These are phyloP conservation scores for Coemansia sp. DNA, from an alignment of 192 early-diverging fungal genomes.

Conservation along the genomic window DNA sequence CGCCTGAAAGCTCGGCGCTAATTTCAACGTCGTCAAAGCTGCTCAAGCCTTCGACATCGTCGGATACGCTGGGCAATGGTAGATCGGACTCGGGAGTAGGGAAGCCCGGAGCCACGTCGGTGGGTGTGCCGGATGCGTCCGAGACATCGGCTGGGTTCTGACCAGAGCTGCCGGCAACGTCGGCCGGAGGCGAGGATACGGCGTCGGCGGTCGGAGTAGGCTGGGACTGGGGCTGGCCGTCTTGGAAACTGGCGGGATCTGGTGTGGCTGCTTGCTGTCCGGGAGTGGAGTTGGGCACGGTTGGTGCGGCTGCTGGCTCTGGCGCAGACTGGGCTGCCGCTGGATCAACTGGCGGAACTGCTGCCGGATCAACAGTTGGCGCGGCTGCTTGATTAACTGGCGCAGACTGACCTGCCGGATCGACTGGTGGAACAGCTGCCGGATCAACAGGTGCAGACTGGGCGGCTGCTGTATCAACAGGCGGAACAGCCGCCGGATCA, in stretches of 20 bases:
- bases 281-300: conserved; percentile 10
- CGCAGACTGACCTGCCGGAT: neutral
- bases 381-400: neutral
- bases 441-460: neutral
- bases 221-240: conserved; percentile 3
- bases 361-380: neutral
- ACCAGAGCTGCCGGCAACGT: conserved; percentile 4
- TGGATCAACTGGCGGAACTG: neutral
- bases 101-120: neutral
- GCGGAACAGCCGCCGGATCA: neutral
- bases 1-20: neutral
- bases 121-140: neutral
- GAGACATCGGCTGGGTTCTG: neutral
- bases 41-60: neutral
- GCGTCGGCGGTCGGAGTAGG: conserved; percentile 11
- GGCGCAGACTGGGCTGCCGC: conserved; percentile 4
- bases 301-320: conserved; percentile 4
- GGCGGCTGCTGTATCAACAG: neutral
- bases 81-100: neutral
- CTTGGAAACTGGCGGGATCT: neutral
- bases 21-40: neutral
- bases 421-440: neutral
- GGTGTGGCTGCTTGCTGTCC: neutral
- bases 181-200: neutral
- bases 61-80: neutral